These are phyloP conservation scores for Umbelopsis sp. DNA, from an alignment of 192 early-diverging fungal species.

Conservation along the genomic window DNA sequence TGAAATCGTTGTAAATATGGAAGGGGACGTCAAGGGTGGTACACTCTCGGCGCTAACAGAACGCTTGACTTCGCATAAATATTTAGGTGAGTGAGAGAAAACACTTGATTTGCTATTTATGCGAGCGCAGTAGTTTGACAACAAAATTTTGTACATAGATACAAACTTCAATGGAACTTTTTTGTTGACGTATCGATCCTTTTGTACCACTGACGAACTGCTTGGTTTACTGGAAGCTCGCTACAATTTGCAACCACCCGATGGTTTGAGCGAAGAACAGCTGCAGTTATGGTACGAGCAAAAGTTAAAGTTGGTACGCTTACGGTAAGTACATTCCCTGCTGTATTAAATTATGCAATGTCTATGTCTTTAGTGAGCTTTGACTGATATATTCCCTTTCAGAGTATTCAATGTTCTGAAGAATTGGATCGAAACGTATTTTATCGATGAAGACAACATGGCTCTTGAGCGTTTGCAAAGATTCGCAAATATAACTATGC, in stretches of 20 bases:
- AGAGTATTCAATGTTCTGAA: constrained; percentile 94
- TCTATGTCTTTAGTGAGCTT: neutral
- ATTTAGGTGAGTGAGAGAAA: constrained; percentile 48
- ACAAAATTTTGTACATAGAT: constrained; percentile 43
- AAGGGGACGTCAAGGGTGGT: constrained; percentile 89
- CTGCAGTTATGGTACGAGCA: constrained; percentile 79
- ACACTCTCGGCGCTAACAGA: constrained; percentile 86
- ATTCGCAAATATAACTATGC: constrained; percentile 73
- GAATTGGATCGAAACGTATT: constrained; percentile 94
- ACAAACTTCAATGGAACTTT: constrained; percentile 85
- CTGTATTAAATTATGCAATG: neutral
- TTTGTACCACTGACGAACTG: constrained; percentile 79
- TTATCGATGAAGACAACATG: constrained; percentile 71
- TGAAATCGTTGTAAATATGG: constrained; percentile 83
- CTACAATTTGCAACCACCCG: constrained; percentile 78
- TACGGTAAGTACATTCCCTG: constrained; percentile 44
- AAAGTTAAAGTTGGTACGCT: constrained; percentile 88
- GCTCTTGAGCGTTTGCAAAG: constrained; percentile 70
- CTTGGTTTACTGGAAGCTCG: constrained; percentile 74
- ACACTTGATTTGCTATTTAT: no score
- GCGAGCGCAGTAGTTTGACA: no score
- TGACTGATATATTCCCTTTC: neutral
- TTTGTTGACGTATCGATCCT: constrained; percentile 93
- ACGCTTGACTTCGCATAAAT: constrained; percentile 89
- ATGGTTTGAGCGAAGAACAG: constrained; percentile 63